Evolutionary conservation across 192 early-diverging fungal genomes (phyloP).

Genomic region (Backusella australiensis): DNA sequence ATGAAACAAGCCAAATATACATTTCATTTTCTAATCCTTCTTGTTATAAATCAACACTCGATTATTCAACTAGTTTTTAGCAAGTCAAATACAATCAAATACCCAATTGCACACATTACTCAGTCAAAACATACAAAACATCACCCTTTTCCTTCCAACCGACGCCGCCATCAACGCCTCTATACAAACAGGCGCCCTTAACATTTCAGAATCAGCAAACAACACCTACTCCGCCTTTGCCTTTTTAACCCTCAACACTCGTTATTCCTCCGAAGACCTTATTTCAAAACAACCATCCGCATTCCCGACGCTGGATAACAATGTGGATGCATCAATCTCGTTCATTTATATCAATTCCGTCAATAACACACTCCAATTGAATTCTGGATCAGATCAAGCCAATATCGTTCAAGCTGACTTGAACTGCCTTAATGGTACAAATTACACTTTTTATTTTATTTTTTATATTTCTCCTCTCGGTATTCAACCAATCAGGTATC

Average conservation of each 20-base stretch:
- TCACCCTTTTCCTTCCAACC: slow-evolving; percentile 19
- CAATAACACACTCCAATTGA: background rate
- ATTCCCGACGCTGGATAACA: background rate
- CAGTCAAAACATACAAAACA: background rate
- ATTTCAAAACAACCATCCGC: background rate
- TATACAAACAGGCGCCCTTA: slow-evolving; percentile 2
- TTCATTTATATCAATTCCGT: background rate
- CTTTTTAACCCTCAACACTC: background rate
- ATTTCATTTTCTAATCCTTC: no score
- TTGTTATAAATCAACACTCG: no score
- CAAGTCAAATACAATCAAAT: background rate
- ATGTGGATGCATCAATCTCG: background rate
- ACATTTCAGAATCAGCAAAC: slow-evolving; percentile 1
- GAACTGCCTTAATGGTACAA: slow-evolving; percentile 20
- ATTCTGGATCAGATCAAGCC: background rate
- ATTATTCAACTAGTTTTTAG: background rate
- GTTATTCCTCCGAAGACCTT: background rate
- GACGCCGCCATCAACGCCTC: slow-evolving; percentile 13
- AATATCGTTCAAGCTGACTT: background rate
- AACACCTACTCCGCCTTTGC: background rate
- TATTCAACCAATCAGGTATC: background rate
- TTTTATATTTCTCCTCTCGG: no score
- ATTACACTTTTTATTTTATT: background rate
- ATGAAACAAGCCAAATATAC: no score
- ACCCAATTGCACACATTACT: background rate